Evolutionary conservation across 179 eudicot genomes (phyloP), one percentile per base, ranked within the genome.

Genomic region (Nepenthes alata): DNA sequence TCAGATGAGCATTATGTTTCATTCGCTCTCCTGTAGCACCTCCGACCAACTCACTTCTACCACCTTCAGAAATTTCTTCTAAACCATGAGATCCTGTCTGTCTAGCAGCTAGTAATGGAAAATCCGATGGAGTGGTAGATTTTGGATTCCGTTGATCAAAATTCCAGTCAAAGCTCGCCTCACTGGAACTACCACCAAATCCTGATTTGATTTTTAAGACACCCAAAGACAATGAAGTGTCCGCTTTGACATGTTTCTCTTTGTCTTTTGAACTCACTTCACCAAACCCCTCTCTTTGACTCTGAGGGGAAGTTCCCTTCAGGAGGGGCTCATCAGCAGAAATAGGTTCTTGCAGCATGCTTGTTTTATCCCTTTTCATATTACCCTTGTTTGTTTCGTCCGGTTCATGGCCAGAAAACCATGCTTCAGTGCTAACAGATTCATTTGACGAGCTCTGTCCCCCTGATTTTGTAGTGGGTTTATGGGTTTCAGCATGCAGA

Each of bases 321-420:
- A 57, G 9, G 0, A 57, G n/a, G 47, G 56, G 14, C 15, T 8
- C 25, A 49, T 44, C 70, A 39, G 39, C 47, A 60, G 64, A 50
- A 66, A 16, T 14, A 3, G 49, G 48, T 52, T 59, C 84, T 49
- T 52, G 72, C 55, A 61, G 59, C 57, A 12, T 48, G 57, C 70
- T 74, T 69, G 47, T 69, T 39, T 65, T 72, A 55, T 59, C 66
- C 50, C 65, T 65, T 67, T 64, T 75, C 47, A 47, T 57, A 54
- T 64, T 67, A 58, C 64, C 81, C 53, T 63, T 77, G 58, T 37
- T 66, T 60, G 62, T 54, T 73, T 81, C 87, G 61, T 84, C 83
- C 9, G 70, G 80, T 56, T 89, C 93, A 59, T 79, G 76, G 71
- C 87, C 83, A 37, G 96, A 86, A 75, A 81, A 78, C 84, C 84